phyloP scores from a whole-genome alignment of 2,329 filamentous ascomycete genomes.

The Cladosporium sp. region DNA sequence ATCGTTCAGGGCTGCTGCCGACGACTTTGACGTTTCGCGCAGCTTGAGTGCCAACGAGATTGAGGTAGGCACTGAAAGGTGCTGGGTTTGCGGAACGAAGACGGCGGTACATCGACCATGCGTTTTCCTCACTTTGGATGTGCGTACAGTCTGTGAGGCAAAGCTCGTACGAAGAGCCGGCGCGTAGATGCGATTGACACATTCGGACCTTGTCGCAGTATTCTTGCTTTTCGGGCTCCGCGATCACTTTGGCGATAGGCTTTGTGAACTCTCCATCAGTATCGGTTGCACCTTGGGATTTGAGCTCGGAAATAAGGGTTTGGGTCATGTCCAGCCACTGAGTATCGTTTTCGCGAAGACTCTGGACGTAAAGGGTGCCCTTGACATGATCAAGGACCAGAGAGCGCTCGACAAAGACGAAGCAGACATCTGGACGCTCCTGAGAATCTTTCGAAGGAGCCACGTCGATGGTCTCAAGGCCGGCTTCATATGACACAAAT shows the following conservation, averaged over 20 bases:
- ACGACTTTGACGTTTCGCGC: slow-evolving; percentile 57
- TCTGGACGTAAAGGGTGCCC: slow-evolving; percentile 63
- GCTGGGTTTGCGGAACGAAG: slow-evolving; percentile 71
- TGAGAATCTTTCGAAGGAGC: slow-evolving; percentile 33
- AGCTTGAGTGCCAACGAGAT: slow-evolving; percentile 44
- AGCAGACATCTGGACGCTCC: slow-evolving; percentile 64
- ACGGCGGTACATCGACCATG: slow-evolving; percentile 68
- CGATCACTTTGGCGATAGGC: slow-evolving; percentile 12
- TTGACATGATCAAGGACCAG: slow-evolving; percentile 71
- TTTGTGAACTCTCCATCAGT: background rate
- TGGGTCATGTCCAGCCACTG: slow-evolving; percentile 20
- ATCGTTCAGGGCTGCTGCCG: slow-evolving; percentile 84
- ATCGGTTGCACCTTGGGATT: background rate
- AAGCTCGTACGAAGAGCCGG: slow-evolving; percentile 80
- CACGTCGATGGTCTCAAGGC: slow-evolving; percentile 59
- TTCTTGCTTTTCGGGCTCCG: slow-evolving; percentile 22
- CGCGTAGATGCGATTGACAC: slow-evolving; percentile 68
- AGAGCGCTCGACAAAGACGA: slow-evolving; percentile 72
- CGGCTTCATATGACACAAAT: slow-evolving; percentile 80
- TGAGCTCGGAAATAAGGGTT: background rate
- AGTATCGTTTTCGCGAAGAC: slow-evolving; percentile 47
- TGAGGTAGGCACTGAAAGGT: slow-evolving; percentile 79
- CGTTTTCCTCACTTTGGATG: slow-evolving; percentile 42
- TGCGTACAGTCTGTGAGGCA: slow-evolving; percentile 74
- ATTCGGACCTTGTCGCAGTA: slow-evolving; percentile 65